Base-by-base conservation (phyloP, 2,329 filamentous ascomycete species). In the Alternaria atra region DNA sequence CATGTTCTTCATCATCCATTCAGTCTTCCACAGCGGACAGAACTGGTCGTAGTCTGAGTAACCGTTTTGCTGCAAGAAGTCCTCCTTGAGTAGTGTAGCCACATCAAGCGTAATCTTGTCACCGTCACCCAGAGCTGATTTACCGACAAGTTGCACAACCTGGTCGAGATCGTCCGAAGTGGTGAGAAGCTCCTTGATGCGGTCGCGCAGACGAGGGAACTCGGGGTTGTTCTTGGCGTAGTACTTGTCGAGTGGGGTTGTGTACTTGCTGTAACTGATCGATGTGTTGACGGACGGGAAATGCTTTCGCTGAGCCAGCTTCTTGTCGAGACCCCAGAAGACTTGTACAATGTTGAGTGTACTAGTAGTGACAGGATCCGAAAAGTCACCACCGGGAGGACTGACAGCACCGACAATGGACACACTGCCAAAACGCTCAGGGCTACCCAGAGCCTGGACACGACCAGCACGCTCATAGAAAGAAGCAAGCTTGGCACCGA, bases 1-100 rank as follows among this genome's bases (percentile, higher is more conserved):
- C 89, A 99, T 98, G 67, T 93, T 91, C 87, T 97, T 97, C 95
- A 99, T 99, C 95, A 99, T 98, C 90, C 95, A 99, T 80, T 97
- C 91, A 0, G 95, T 99, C 90, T 99, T 99, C 95, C 95, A 99
- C 76, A 99, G 87, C 51, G 95, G 95, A 78, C 95, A 99, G 89
- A 97, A 99, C 83, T 98, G 94, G 78, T 99, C 95, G 79, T 99
- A 98, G 81, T 98, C 93, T 70, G 91, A 95, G 88, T 99, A 99
- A 66, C 95, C 95, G 83, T 99, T 99, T 81, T 99, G 95, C 83
- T 99, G 95, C 78, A 99, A 80, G 84, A 99, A 99, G 80, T 99
- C 95, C 77, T 99, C 95, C 88, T 99, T 99, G 81, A 99, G 84
- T 71, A 99, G 84, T 17, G 88, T 90, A 17, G 95, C 92, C 65